Percentiles rank a stretch among this genome's conserved stretches.
These are phyloP conservation scores for Solanum hybrid DNA, from an alignment of 305 asterid species.

Conservation along the genomic window DNA sequence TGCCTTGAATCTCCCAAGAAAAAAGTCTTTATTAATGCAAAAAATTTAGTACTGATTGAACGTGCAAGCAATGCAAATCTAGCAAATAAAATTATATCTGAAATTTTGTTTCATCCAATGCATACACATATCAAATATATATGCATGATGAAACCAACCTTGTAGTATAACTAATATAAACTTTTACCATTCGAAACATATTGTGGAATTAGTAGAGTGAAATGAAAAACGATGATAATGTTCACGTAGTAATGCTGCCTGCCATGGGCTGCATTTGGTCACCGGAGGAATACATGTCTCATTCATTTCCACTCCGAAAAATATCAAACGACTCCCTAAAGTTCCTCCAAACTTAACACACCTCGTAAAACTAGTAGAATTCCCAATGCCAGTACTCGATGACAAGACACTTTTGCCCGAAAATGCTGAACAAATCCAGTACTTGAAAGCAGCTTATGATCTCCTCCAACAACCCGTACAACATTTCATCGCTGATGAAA, in stretches of 20 bases:
- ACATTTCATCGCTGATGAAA: background rate
- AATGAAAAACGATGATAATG: background rate
- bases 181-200: too few species aligned
- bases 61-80: background rate
- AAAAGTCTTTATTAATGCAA: background rate
- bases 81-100: background rate
- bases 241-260: conserved; percentile 18
- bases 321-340: background rate
- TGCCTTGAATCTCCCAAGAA: background rate
- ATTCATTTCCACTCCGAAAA: background rate
- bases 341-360: background rate
- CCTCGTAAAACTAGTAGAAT: background rate
- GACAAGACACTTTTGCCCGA: background rate
- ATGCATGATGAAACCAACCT: background rate
- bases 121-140: background rate
- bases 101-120: background rate
- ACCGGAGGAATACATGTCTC: background rate
- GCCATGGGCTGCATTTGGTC: conserved; percentile 21
- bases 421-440: background rate
- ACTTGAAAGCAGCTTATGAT: conserved; percentile 10
- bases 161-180: too few species aligned
- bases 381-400: background rate
- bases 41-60: background rate
- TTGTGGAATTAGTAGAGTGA: background rate
- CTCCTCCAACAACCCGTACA: conserved; percentile 6